phyloP scores from a whole-genome alignment of 2,329 filamentous ascomycete species.

The Helminthosporium solani region DNA sequence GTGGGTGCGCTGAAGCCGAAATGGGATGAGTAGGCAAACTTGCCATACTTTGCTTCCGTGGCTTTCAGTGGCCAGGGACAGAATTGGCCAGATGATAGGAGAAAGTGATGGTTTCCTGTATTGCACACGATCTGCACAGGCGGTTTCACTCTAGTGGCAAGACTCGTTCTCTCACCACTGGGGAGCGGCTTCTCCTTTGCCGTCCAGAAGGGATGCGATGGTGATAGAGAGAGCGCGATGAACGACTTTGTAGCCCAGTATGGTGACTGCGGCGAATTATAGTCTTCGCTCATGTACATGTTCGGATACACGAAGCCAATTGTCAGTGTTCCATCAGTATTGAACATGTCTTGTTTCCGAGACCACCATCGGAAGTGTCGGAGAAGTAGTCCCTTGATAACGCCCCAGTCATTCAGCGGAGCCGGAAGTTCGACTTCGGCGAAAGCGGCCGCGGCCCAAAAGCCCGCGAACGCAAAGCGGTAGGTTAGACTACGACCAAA shows the following conservation, averaged over 20 bases:
- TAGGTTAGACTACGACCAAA: slow-evolving; percentile 56
- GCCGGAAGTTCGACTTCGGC: slow-evolving; percentile 44
- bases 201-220: slow-evolving; percentile 50
- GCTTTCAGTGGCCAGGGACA: slow-evolving; percentile 41
- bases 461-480: slow-evolving; percentile 53
- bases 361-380: slow-evolving; percentile 56
- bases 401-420: slow-evolving; percentile 43
- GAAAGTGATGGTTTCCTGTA: slow-evolving; percentile 32
- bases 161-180: not conserved
- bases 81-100: slow-evolving; percentile 35
- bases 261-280: slow-evolving; percentile 58
- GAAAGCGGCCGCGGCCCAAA: slow-evolving; percentile 51
- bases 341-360: slow-evolving; percentile 47
- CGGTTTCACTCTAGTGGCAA: slow-evolving; percentile 12
- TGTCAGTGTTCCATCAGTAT: slow-evolving; percentile 52
- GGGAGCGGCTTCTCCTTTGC: slow-evolving; percentile 43
- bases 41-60: slow-evolving; percentile 39
- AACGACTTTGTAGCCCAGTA: slow-evolving; percentile 59
- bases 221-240: slow-evolving; percentile 43
- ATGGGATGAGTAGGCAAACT: slow-evolving; percentile 39
- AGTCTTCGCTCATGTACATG: slow-evolving; percentile 58
- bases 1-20: slow-evolving; percentile 45
- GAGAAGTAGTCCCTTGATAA: slow-evolving; percentile 52
- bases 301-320: slow-evolving; percentile 52
- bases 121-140: slow-evolving; percentile 52